Conservation (phyloP, 73 alveolate species). For the Halteria grandinella region DNA sequence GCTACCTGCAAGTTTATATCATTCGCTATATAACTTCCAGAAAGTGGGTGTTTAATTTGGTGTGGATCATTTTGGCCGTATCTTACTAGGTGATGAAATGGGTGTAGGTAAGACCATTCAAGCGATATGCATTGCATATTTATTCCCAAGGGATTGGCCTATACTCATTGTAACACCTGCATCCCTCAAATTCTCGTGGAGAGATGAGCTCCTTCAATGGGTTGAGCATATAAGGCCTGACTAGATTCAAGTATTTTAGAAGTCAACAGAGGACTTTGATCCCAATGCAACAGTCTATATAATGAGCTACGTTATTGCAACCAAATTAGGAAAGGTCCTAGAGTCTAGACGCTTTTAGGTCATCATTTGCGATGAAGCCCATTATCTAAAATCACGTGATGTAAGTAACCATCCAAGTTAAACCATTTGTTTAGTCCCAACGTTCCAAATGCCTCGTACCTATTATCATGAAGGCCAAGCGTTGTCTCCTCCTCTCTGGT, state of each 20-base stretch:
- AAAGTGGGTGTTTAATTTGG: conserved; percentile 88
- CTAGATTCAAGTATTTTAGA: conserved; percentile 65
- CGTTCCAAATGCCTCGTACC: conserved; percentile 39
- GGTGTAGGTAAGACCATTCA: conserved; percentile 94
- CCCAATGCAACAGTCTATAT: conserved; percentile 70
- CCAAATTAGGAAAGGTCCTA: conserved; percentile 53
- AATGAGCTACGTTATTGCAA: conserved; percentile 78
- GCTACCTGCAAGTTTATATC: conserved; percentile 14
- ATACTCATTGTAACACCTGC: conserved; percentile 89
- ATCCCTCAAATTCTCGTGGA: conserved; percentile 82
- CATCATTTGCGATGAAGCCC: conserved; percentile 67
- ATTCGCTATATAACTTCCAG: conserved; percentile 75
- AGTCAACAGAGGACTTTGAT: conserved; percentile 61
- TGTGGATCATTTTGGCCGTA: conserved; percentile 82
- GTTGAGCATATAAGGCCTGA: conserved; percentile 48
- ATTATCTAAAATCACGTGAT: conserved; percentile 53
- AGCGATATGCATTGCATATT: conserved; percentile 84
- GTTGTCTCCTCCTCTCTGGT: conserved; percentile 85
- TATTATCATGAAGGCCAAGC: conserved; percentile 63
- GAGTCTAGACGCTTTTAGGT: conserved; percentile 64
- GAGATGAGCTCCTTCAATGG: conserved; percentile 82
- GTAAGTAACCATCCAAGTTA: too few relatives aligned
- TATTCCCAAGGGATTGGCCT: conserved; percentile 91
- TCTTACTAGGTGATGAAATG: conserved; percentile 94
- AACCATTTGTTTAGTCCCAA: too few relatives aligned